Conservation (phyloP, 129 eudicot genomes). For the carrot (Daucus carota) region DNA sequence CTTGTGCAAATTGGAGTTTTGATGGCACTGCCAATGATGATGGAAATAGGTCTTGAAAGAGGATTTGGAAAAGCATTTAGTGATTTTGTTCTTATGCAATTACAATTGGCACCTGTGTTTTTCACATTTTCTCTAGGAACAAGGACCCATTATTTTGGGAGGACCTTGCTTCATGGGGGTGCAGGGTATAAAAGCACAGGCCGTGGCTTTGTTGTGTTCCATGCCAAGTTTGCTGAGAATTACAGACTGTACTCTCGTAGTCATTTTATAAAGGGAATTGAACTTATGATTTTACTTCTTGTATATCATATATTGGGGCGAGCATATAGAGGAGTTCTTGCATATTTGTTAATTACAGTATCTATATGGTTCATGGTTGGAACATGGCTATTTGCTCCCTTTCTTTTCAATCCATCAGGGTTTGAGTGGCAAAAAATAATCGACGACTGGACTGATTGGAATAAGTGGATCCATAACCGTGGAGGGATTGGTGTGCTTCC, state of each 20-base stretch:
- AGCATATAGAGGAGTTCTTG: constrained; percentile 46
- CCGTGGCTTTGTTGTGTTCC: constrained; percentile 94
- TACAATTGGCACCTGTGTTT: constrained; percentile 87
- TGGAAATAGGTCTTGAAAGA: constrained; percentile 94
- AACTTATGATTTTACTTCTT: constrained; percentile 70
- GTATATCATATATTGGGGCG: constrained; percentile 77
- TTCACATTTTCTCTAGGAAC: constrained; percentile 93
- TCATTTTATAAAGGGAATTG: constrained; percentile 89
- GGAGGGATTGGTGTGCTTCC: constrained; percentile 94
- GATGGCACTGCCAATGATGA: constrained; percentile 96
- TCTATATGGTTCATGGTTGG: constrained; percentile 96
- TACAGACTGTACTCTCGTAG: constrained; percentile 82
- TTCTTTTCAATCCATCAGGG: constrained; percentile 91
- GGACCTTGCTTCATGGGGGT: constrained; percentile 94
- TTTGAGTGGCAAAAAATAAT: constrained; percentile 98
- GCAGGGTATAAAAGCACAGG: constrained; percentile 87
- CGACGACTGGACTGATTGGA: constrained; percentile 93
- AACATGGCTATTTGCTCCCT: constrained; percentile 94
- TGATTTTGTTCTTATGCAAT: constrained; percentile 90
- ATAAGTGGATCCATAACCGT: constrained; percentile 74
- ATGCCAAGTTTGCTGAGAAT: constrained; percentile 89
- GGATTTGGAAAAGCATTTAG: constrained; percentile 76
- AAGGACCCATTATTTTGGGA: constrained; percentile 75
- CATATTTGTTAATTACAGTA: constrained; percentile 60
- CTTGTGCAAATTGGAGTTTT: constrained; percentile 81